A percentile compares a stretch with the other conserved stretches of the same genome.
These are phyloP conservation scores for Salix brachista DNA, from an alignment of 345 rosid species.

Conservation along the genomic window DNA sequence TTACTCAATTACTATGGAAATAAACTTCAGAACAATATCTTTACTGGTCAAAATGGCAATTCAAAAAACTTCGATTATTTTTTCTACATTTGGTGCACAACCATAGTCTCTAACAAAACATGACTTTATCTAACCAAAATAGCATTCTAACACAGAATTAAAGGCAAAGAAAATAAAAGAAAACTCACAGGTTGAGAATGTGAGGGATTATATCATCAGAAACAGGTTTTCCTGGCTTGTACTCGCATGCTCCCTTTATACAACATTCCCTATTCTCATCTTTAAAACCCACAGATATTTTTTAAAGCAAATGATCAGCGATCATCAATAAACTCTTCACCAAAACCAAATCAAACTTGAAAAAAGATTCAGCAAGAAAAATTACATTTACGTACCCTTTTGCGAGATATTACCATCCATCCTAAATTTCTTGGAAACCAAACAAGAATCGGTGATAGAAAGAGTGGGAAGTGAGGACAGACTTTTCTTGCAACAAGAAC, in stretches of 20 bases:
- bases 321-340: neutral
- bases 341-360: neutral
- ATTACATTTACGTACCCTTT: neutral
- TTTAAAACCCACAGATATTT: neutral
- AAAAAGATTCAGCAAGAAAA: neutral
- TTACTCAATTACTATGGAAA: too few species aligned
- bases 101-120: neutral
- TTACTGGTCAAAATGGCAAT: too few species aligned
- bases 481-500: neutral
- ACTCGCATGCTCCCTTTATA: slow-evolving; percentile 51
- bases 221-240: slow-evolving; percentile 14
- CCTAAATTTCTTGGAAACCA: neutral
- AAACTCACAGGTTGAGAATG: slow-evolving; percentile 66
- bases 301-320: neutral
- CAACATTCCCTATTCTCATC: slow-evolving; percentile 36
- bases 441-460: neutral
- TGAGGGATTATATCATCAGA: slow-evolving; percentile 68
- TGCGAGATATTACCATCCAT: neutral
- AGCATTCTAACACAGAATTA: neutral
- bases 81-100: too few species aligned
- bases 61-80: too few species aligned
- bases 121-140: neutral
- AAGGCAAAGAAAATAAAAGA: neutral
- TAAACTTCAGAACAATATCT: too few species aligned
- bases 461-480: neutral